phyloP scores from a whole-genome alignment of 495 filamentous ascomycete genomes.

The Viridothelium virens region DNA sequence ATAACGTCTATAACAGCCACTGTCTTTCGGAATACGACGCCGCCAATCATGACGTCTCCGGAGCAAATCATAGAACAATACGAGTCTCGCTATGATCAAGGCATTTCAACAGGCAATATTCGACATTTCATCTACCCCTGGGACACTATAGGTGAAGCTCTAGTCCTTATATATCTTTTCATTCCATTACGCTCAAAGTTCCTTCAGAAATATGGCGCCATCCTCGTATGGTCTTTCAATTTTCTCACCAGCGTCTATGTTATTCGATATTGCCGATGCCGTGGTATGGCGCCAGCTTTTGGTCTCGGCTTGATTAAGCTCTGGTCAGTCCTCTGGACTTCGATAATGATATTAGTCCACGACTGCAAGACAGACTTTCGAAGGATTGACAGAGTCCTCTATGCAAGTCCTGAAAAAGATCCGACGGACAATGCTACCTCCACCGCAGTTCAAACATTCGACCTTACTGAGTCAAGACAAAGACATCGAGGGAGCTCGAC shows the following conservation, averaged over 20 bases:
- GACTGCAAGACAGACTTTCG: slow-evolving; percentile 58
- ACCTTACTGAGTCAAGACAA: not conserved
- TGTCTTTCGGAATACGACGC: no score
- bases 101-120: slow-evolving; percentile 37
- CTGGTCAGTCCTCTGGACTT: slow-evolving; percentile 61
- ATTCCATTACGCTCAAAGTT: slow-evolving; percentile 42
- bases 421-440: not conserved
- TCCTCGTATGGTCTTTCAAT: slow-evolving; percentile 41
- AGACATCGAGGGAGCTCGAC: not conserved
- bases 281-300: slow-evolving; percentile 55
- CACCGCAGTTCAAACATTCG: not conserved
- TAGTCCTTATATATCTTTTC: slow-evolving; percentile 50
- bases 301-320: slow-evolving; percentile 56
- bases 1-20: no score
- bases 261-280: slow-evolving; percentile 41
- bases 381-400: slow-evolving; percentile 47
- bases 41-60: slow-evolving; percentile 12
- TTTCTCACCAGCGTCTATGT: slow-evolving; percentile 42
- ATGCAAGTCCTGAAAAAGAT: not conserved
- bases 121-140: slow-evolving; percentile 51
- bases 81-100: slow-evolving; percentile 21
- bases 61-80: slow-evolving; percentile 22
- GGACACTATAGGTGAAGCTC: slow-evolving; percentile 40
- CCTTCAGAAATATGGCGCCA: slow-evolving; percentile 7
- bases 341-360: slow-evolving; percentile 54